Conservation (phyloP, 1,284 basidiomycete genomes). For the Wolfiporia cocos region DNA sequence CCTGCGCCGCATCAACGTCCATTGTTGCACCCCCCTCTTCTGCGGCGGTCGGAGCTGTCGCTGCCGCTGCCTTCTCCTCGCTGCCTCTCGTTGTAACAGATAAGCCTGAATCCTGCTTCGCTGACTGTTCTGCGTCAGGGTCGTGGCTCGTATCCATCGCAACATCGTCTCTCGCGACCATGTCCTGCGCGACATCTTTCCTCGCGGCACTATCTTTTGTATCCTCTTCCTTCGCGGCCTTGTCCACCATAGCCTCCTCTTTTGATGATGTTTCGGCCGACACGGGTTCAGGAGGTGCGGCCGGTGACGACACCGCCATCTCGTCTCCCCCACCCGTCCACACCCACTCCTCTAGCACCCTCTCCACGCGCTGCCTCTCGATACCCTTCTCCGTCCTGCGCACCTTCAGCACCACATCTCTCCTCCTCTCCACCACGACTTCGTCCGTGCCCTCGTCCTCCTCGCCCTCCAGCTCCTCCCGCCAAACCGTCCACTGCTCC, state of each 20-base stretch:
- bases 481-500: slow-evolving; percentile 31
- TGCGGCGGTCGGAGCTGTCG: no score
- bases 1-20: no score
- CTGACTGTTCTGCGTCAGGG: background rate
- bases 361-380: slow-evolving; percentile 65
- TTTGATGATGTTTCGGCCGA: no score
- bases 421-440: slow-evolving; percentile 41
- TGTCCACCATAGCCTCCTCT: no score
- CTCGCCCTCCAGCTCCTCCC: slow-evolving; percentile 22
- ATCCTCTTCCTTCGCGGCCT: no score
- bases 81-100: no score
- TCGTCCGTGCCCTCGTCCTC: slow-evolving; percentile 33
- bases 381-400: slow-evolving; percentile 49
- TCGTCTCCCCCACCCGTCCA: slow-evolving; percentile 39
- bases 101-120: no score
- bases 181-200: background rate
- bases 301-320: no score
- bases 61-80: no score
- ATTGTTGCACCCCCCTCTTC: no score
- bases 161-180: slow-evolving; percentile 5
- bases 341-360: slow-evolving; percentile 60
- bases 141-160: slow-evolving; percentile 3
- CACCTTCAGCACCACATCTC: slow-evolving; percentile 51
- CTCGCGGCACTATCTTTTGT: no score
- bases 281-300: no score